Base-by-base conservation (phyloP, 176 grass and related monocot genomes). In the Tuctoria greenei region DNA sequence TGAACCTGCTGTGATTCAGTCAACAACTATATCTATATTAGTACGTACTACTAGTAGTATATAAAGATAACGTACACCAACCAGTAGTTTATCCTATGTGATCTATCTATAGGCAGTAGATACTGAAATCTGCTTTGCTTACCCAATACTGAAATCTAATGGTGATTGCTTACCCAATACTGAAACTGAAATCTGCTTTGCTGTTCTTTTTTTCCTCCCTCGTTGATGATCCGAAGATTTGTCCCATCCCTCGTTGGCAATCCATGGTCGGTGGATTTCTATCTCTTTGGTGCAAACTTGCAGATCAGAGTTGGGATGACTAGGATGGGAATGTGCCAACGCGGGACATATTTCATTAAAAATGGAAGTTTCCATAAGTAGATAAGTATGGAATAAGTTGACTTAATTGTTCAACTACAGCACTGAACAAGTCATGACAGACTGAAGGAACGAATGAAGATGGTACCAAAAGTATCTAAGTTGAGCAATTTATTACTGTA, bases 401-500 rank as follows among this genome's bases (percentile, higher is more conserved):
- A 49, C 57, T 55, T 60, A 74, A 61, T 62, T 61, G 79, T 67
- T 4, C 43, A 75, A 35, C 23, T 42, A 61, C 51, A 40, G 3
- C 23, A 57, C 4, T n/a, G n/a, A n/a, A n/a, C n/a, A 16, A 61
- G 43, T 24, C 36, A 37, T 23, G 7, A 44, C 9, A 62, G 24
- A 75, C 20, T 47, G 26, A 15, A 36, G 20, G 55, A 42, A 58
- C 26, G 14, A 64, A 81, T 70, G 43, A 63, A 63, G 21, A 75
- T 27, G 44, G 44, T 21, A 60, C 5, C 45, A 46, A 8, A 10
- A 64, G 61, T 11, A 69, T 65, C 27, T 49, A 64, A 44, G 44
- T 71, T 70, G 7, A 50, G 73, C n/a, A 54, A 23, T 52, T 84
- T 71, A 77, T 69, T 71, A 17, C n/a, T n/a, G n/a, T n/a, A n/a